These are phyloP conservation scores for Cucumis sativus DNA, from an alignment of 306 rosid genomes.

Conservation along the genomic window DNA sequence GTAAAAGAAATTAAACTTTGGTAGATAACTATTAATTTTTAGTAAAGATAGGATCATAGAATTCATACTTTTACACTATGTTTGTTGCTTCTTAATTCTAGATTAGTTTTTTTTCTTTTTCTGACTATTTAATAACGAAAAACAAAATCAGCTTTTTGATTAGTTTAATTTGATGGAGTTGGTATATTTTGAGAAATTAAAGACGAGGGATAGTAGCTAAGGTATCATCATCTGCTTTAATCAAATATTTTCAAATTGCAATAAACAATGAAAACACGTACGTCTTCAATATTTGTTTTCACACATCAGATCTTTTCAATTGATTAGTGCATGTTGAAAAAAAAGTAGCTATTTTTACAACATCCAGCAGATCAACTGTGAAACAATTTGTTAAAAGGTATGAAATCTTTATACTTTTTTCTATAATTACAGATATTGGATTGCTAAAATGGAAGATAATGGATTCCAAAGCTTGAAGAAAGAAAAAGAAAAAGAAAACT, in stretches of 20 bases:
- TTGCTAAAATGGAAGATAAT: too few relatives aligned
- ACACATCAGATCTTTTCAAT: too few relatives aligned
- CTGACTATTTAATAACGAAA: background rate
- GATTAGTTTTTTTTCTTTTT: background rate
- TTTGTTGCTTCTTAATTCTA: background rate
- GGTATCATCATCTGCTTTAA: background rate
- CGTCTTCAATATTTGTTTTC: background rate
- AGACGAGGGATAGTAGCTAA: background rate
- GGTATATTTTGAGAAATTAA: background rate
- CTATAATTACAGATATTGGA: too few relatives aligned
- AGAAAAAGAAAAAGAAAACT: too few relatives aligned
- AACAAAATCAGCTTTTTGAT: background rate
- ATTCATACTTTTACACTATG: background rate
- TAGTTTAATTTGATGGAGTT: background rate
- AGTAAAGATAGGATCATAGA: too few relatives aligned
- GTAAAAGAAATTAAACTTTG: too few relatives aligned
- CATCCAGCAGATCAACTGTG: background rate
- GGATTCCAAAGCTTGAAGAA: too few relatives aligned
- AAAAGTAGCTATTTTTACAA: too few relatives aligned
- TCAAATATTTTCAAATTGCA: background rate
- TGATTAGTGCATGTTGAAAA: too few relatives aligned
- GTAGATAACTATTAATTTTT: background rate
- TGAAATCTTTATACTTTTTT: too few relatives aligned
- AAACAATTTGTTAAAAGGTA: too few relatives aligned
- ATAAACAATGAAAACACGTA: background rate